Evolutionary conservation across 2,329 filamentous ascomycete genomes (phyloP), one percentile per base, ranked within the genome.

Genomic region (Alternaria angustiovoidea): DNA sequence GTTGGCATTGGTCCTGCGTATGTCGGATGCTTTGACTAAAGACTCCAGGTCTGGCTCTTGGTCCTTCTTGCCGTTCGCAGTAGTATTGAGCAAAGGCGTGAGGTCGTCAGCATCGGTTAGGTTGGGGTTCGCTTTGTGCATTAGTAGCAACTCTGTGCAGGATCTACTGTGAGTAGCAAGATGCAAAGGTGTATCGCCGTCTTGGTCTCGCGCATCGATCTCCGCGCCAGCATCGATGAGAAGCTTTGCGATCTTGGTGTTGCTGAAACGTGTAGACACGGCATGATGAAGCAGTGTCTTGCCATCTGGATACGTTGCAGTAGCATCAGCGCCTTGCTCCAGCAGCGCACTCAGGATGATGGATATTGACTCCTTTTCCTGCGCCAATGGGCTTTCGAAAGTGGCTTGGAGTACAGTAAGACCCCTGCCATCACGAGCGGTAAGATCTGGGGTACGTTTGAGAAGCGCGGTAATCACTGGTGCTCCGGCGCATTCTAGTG

Each of bases 241-340:
- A 32, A 63, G 43, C 26, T 67, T 66, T 16, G 66, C 69, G 16
- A 73, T 62, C 39, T 63, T 70, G 5, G 63, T 46, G 16, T 70
- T 53, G 24, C 66, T 62, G 16, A 62, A 54, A n/a, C 51, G 51
- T 22, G 65, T 43, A 26, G 53, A 59, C 6, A 75, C 74, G 14
- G 63, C 64, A 32, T 62, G 67, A 60, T 77, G 75, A 30, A 77
- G 69, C 16, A 77, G 57, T 12, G 72, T 76, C 47, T 66, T 70
- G 28, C 73, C 72, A 51, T 76, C 70, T 1, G 67, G 47, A 47
- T 73, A 76, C 20, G 49, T 64, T 9, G 67, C 63, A 8, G 34
- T 54, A 8, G 64, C 43, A 56, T 75, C 65, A 1, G 70, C 73
- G 20, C 69, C 72, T 30, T 67, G 64, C 2, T 68, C 64, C 2